Base-by-base conservation (phyloP, 257 asterid genomes). In the Anisodus acutangulus region DNA sequence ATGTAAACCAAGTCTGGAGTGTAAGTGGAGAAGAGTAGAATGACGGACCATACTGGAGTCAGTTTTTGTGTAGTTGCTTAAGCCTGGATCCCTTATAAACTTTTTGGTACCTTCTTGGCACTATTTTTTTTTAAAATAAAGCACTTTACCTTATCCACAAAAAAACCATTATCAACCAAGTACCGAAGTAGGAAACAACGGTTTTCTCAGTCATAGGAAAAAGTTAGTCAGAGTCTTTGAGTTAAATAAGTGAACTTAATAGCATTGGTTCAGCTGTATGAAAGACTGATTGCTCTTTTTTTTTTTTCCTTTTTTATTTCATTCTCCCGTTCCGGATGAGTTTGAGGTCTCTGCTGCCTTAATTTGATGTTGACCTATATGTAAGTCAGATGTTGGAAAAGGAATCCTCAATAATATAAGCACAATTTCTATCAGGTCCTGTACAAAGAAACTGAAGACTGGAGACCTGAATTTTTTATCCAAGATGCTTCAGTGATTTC, bases 361-460 rank as follows among this genome's bases (percentile, higher is more conserved):
- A 43, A 70, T 70, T 70, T 70, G 79, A 43, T 43, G 54, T 43
- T 43, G 57, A 45, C 79, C 79, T 43, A 17, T 69, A 69, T 43
- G 55, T n/a, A 9, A 43, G 79, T 43, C 55, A 41, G 35, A 69
- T 69, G 55, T 16, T 41, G 12, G 19, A 69, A 41, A 69, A 69
- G 60, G 26, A 69, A 41, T 69, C 19, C 15, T 54, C 54, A 70
- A 70, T 70, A 70, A 70, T 41, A 16, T 70, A 70, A 70, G 78
- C 55, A 70, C 26, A 6, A 41, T 41, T 41, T 41, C 5, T 41
- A 41, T 5, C 35, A 31, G 45, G 6, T 41, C 45, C 45, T 41
- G 0, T 41, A 41, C 45, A 41, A 41, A 41, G 45, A 3, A 31
- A 31, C 35, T 31, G 45, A 41, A 41, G 45, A 41, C 0, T 41